These are phyloP conservation scores for Debaryomycetaceae sp. DNA, from an alignment of 1,139 yeast species.

Conservation along the genomic window DNA sequence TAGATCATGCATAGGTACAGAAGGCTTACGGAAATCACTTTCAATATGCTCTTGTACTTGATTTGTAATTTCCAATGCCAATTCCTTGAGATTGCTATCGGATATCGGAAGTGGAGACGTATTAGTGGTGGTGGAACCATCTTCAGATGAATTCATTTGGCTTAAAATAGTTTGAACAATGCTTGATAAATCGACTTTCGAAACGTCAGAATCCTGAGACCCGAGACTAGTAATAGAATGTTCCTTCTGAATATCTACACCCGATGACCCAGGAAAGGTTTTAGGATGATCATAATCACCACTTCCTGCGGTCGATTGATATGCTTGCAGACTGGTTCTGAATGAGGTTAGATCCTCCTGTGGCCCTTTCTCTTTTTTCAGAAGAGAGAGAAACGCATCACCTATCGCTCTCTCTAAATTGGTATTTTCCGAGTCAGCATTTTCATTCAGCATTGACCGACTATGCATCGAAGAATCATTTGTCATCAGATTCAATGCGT, in stretches of 20 bases:
- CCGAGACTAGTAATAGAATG: neutral
- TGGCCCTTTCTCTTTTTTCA: neutral
- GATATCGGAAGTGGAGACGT: constrained; percentile 8
- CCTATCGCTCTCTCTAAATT: constrained; percentile 27
- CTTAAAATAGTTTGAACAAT: constrained; percentile 21
- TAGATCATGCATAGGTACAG: constrained; percentile 15
- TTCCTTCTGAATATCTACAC: neutral
- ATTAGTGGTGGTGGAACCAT: constrained; percentile 1
- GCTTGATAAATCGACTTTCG: constrained; percentile 14
- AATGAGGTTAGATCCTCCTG: neutral
- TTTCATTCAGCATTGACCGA: neutral
- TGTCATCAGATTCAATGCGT: constrained; percentile 15
- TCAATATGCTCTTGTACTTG: constrained; percentile 30
- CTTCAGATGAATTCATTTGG: constrained; percentile 14
- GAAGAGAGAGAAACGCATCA: constrained; percentile 20
- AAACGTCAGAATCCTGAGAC: constrained; percentile 2
- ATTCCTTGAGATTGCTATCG: constrained; percentile 12
- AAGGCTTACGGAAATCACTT: constrained; percentile 10
- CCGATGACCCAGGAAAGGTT: neutral
- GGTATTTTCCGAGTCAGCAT: constrained; percentile 17
- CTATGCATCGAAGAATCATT: neutral
- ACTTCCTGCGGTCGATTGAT: neutral
- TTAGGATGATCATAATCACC: neutral
- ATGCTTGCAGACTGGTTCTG: neutral
- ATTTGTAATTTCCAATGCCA: constrained; percentile 31